phyloP scores from a whole-genome alignment of 495 filamentous ascomycete species.

The Penicillium silybi region DNA sequence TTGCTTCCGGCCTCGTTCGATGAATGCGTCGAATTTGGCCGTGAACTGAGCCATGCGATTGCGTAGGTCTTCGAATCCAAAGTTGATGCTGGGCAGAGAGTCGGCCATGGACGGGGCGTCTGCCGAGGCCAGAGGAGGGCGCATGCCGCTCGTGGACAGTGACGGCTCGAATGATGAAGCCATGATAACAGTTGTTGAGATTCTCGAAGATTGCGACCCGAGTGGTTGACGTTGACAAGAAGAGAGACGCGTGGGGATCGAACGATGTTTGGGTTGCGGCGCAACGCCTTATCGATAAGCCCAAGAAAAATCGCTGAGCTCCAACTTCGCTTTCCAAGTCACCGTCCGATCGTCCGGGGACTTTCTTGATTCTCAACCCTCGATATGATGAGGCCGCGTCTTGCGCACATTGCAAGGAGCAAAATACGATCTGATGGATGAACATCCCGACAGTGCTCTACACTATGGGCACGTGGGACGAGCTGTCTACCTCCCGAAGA shows the following conservation, averaged over 20 bases:
- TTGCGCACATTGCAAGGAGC: conserved; percentile 28
- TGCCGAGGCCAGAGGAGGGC: conserved; percentile 57
- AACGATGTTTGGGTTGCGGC: conserved; percentile 27
- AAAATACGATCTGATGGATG: conserved; percentile 59
- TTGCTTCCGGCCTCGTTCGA: conserved; percentile 81
- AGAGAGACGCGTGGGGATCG: conserved; percentile 5
- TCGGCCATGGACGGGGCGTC: conserved; percentile 67
- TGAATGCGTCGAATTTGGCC: conserved; percentile 85
- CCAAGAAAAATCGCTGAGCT: conserved; percentile 13
- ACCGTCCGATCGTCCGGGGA: neutral
- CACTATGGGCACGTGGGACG: conserved; percentile 65
- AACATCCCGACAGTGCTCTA: conserved; percentile 49
- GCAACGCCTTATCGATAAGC: conserved; percentile 34
- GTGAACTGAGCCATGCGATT: conserved; percentile 95
- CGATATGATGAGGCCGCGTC: conserved; percentile 36
- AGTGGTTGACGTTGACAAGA: neutral
- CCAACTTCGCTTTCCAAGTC: neutral
- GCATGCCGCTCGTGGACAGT: conserved; percentile 69
- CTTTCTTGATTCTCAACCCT: conserved; percentile 7
- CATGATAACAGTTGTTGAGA: conserved; percentile 3
- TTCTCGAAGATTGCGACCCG: neutral
- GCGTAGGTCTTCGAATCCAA: conserved; percentile 93
- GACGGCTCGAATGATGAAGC: conserved; percentile 68
- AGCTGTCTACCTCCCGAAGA: conserved; percentile 50
- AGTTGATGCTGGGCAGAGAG: conserved; percentile 83